These are phyloP conservation scores for Lactifluus subvellereus DNA, from an alignment of 768 basidiomycete species.

Conservation along the genomic window DNA sequence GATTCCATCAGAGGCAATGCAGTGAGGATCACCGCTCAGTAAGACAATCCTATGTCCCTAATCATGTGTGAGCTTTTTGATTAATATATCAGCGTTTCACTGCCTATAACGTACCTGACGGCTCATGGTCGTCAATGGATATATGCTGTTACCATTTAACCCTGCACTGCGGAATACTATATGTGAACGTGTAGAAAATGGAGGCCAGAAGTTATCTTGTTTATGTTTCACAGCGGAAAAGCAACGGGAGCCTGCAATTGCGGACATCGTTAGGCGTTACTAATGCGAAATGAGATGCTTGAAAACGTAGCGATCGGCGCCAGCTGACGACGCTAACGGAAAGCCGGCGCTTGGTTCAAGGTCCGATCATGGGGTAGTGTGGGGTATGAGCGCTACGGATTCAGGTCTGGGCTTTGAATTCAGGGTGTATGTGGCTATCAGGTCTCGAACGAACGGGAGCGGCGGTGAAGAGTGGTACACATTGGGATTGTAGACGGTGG, in stretches of 20 bases:
- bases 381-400: conserved; percentile 15
- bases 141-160: not conserved
- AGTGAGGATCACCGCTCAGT: not conserved
- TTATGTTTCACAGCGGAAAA: not conserved
- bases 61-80: not conserved
- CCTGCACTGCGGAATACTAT: not conserved
- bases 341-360: not conserved
- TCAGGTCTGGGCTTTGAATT: conserved; percentile 12
- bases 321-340: conserved; percentile 7
- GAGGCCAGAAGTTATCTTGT: not conserved
- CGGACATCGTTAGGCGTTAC: not conserved
- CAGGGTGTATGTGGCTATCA: not conserved
- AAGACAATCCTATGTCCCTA: not conserved
- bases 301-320: not conserved
- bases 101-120: not conserved
- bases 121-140: not conserved
- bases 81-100: not conserved
- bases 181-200: not conserved
- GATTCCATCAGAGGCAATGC: not conserved
- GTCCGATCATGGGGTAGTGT: conserved; percentile 17
- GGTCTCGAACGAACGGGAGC: conserved; percentile 13
- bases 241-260: not conserved
- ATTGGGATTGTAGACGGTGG: not conserved
- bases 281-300: not conserved
- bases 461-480: conserved; percentile 11